Base-by-base conservation (phyloP, 1,139 yeast species). In the Hyphopichia buzzinii region DNA sequence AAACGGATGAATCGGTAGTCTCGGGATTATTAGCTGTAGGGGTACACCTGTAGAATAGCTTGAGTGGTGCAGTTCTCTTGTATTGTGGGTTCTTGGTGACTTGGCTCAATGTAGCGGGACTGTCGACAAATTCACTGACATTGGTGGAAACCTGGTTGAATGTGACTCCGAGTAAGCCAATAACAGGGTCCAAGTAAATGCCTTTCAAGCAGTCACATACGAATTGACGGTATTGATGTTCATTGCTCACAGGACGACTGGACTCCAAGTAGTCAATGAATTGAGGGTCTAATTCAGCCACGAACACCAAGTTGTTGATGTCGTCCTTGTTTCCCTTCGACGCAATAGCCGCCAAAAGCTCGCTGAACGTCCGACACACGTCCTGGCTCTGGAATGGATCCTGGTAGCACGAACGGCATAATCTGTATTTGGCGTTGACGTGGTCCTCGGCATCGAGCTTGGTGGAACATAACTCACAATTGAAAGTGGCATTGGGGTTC, bases 111-210 rank as follows among this genome's bases (percentile, higher is more conserved):
- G 36, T 33, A 37, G 36, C 36, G 4, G 34, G 31, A 26, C 37
- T 30, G 1, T 36, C 33, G 29, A 35, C 43, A 24, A 36, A 44
- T 30, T 59, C 64, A 30, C 48, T 48, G 2, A 64, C 49, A 47
- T 69, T 70, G 15, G 68, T 51, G 7, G 64, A 54, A 26, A 63
- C 56, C 33, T 63, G 62, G 26, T 56, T 51, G 41, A 59, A 67
- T 31, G 59, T 61, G 29, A 59, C 49, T 14, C 57, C 59, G 37
- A 57, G 42, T 33, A 67, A 48, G 27, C 72, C 73, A 42, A 68
- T 56, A 31, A 68, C 55, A 28, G 74, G 74, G 39, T 69, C 73
- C 29, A 69, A 47, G 43, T 61, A 70, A 33, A 68, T 61, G 33
- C 60, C 59, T 37, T 56, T 57, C 39, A 70, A 57, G 41, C 64